Percentiles rank a stretch among this genome's conserved stretches.
Conservation (phyloP, 139 green algal genomes). For the Micractinium conductrix region DNA sequence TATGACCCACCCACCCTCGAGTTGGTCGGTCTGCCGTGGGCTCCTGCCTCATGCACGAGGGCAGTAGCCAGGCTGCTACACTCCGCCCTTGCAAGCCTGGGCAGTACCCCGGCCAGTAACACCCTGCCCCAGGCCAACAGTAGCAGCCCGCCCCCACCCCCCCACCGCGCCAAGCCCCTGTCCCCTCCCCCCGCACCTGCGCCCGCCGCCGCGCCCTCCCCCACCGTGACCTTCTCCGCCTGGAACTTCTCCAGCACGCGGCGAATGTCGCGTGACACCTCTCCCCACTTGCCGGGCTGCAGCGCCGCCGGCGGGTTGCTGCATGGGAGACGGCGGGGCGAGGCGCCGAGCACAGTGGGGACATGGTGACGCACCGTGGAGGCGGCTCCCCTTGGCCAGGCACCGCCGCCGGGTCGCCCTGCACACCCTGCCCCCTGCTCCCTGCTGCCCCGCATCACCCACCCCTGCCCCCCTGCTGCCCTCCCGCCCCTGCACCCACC, state of each 20-base stretch:
- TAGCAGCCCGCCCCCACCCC: neutral
- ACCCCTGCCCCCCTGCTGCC: too few species aligned
- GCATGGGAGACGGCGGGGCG: neutral
- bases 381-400: too few species aligned
- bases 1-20: too few species aligned
- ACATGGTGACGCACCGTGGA: neutral
- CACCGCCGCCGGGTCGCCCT: too few species aligned
- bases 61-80: too few species aligned
- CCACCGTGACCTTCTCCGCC: slow-evolving; percentile 34
- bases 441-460: too few species aligned
- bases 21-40: too few species aligned
- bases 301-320: slow-evolving; percentile 25
- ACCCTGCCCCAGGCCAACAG: neutral
- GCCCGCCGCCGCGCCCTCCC: neutral
- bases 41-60: too few species aligned
- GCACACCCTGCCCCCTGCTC: too few species aligned
- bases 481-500: too few species aligned
- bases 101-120: too few species aligned
- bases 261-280: slow-evolving; percentile 28
- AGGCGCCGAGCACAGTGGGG: neutral
- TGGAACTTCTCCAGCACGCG: slow-evolving; percentile 49
- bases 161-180: neutral
- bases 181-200: neutral
- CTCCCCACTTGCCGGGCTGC: slow-evolving; percentile 41
- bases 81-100: too few species aligned